Base-by-base conservation (phyloP, 176 grass and related monocot species). In the Themeda triandra region DNA sequence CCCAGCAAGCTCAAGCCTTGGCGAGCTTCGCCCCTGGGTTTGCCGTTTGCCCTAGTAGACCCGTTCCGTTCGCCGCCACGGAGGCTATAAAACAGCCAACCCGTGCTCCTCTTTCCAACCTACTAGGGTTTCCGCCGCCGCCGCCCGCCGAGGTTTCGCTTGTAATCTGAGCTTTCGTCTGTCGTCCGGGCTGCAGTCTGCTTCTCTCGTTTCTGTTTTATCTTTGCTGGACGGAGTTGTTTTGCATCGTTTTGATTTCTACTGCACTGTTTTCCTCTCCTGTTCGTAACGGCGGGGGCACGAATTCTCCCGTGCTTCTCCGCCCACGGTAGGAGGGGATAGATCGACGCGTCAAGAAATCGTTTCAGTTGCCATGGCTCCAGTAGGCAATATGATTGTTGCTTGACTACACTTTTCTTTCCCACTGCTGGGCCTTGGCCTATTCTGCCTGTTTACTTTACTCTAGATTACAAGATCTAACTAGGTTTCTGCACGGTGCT, bases 321-420 rank as follows among this genome's bases (percentile, higher is more conserved):
- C 25, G 42, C 71, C 25, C 8, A 6, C 27, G 4, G 15, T 12
- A 74, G 19, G 4, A 78, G 80, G 53, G 83, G 73, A 82, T 70
- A 87, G 29, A 94, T 86, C 51, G 62, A 92, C 40, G 63, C 71
- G 66, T 92, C 84, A 82, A 88, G 90, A 92, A 86, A 92, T 92
- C 89, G 81, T 94, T 95, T 88, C 85, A 49, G 31, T 83, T 92
- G 79, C 93, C 87, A 88, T 86, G 82, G 0, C 71, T 28, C 83
- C 36, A 41, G 84, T 92, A 87, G 85, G 85, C 81, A 87, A 86
- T 89, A 80, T 66, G 90, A 84, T 90, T 95, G 90, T 90, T 95
- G 84, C 90, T 90, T 85, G 87, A 82, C 84, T 63, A 90, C 88
- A 92, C 15, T 84, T 24, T 71, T 4, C 1, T 27, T 19, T 5